Base-by-base conservation (phyloP, 345 rosid genomes). In the Brassica incana region DNA sequence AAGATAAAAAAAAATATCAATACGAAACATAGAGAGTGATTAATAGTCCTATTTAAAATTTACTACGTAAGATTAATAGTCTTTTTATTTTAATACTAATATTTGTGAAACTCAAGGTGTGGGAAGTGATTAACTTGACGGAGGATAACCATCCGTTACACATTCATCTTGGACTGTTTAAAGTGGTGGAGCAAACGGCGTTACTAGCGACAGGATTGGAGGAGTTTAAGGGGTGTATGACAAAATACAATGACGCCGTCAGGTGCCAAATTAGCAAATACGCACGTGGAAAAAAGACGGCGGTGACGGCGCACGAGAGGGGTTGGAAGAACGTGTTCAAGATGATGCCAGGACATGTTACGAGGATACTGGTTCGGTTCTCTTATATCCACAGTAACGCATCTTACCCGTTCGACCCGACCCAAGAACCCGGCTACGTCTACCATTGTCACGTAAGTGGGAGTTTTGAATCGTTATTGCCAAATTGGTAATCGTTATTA, bases 281-380 rank as follows among this genome's bases (percentile, higher is more conserved):
- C 65, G 91, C 93, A 71, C 86, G 87, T 18, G 98, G 98, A 43
- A 74, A 45, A 66, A 91, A 71, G 40, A 2, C 78, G 18, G 82
- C 30, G 65, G 98, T 89, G 75, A 5, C 12, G 64, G 77, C 83
- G 0, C 92, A 95, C 40, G 98, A 95, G 89, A 84, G 83, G 10
- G 98, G 99, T 61, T 95, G 98, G 98, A 95, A 95, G 87, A 95
- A 95, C 36, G 98, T 93, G 80, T 95, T 91, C 82, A 95, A 93
- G 89, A 88, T 89, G 84, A 73, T 54, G 15, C 98, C 98, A 0
- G 93, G 97, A 0, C 61, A 71, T 59, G 85, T 95, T 65, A 93
- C 99, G 3, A 85, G 73, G 71, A 84, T 93, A 29, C 25, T 90
- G 1, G 90, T 95, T 45, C 77, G 87, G 40, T 93, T 95, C 80